Evolutionary conservation across 1,284 basidiomycete genomes (phyloP).

Genomic region (Boletellus sp.): DNA sequence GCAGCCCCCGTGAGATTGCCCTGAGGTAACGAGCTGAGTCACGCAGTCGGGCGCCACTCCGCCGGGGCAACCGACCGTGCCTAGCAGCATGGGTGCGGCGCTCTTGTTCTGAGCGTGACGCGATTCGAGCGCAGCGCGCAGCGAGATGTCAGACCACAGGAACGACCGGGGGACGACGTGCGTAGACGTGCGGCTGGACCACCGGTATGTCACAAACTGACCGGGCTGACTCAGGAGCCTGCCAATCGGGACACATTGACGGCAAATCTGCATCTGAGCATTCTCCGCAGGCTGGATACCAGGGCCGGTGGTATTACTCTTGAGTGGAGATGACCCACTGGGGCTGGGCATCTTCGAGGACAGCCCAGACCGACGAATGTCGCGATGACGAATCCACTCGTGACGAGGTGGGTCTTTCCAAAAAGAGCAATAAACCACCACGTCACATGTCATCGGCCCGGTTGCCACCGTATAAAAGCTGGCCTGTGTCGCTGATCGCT

Average conservation of each 20-base stretch:
- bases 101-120: not conserved
- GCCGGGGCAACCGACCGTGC: constrained; percentile 8
- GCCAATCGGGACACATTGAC: too few relatives aligned
- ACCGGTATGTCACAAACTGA: constrained; percentile 11
- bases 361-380: too few relatives aligned
- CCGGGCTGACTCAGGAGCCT: constrained; percentile 18
- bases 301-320: too few relatives aligned
- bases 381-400: too few relatives aligned
- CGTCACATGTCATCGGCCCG: not conserved
- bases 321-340: too few relatives aligned
- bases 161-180: not conserved
- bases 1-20: constrained; percentile 10
- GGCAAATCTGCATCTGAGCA: too few relatives aligned
- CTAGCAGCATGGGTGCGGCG: constrained; percentile 1
- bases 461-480: constrained; percentile 17
- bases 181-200: not conserved
- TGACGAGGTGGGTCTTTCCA: too few relatives aligned
- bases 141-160: not conserved
- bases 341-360: too few relatives aligned
- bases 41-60: too few relatives aligned
- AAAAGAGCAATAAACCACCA: not conserved
- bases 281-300: too few relatives aligned
- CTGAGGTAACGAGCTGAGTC: not conserved
- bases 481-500: not conserved
- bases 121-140: not conserved